Conservation (phyloP, 148 eudicot species). For the Talinum fruticosum region DNA sequence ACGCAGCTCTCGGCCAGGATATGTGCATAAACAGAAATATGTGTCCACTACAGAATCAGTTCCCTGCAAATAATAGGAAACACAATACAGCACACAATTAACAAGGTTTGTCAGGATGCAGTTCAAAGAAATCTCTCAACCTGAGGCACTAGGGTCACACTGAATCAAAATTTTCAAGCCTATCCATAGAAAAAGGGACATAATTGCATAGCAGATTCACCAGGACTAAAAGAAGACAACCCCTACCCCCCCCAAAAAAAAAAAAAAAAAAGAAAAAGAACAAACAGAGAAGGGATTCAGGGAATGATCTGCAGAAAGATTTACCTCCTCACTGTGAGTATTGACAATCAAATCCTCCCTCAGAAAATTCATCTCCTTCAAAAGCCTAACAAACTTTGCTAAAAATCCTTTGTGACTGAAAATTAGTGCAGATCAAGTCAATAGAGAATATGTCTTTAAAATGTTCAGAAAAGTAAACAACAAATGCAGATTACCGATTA, state of each 20-base stretch:
- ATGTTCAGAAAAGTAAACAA: neutral
- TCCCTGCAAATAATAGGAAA: slow-evolving; percentile 41
- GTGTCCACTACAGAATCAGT: slow-evolving; percentile 90
- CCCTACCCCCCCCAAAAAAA: no score
- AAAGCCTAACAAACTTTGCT: slow-evolving; percentile 60
- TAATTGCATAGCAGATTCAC: neutral
- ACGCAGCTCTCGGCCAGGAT: slow-evolving; percentile 85
- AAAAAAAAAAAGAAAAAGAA: no score
- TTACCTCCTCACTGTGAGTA: slow-evolving; percentile 87
- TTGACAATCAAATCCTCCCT: slow-evolving; percentile 85
- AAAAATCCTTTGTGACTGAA: slow-evolving; percentile 91
- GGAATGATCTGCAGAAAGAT: neutral
- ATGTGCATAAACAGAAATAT: slow-evolving; percentile 90
- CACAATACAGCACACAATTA: neutral
- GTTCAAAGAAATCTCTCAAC: neutral
- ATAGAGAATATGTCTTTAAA: neutral
- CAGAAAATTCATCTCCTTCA: slow-evolving; percentile 75
- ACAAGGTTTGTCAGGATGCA: neutral
- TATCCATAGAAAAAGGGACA: neutral
- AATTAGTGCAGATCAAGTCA: slow-evolving; percentile 1
- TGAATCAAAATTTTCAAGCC: neutral
- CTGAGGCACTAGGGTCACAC: neutral
- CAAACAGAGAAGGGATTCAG: neutral
- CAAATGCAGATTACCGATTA: slow-evolving; percentile 10
- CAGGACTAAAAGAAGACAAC: neutral